Percentiles rank a stretch among this genome's conserved stretches.
phyloP scores from a whole-genome alignment of 2,329 filamentous ascomycete genomes.

The Fusarium anguioides region DNA sequence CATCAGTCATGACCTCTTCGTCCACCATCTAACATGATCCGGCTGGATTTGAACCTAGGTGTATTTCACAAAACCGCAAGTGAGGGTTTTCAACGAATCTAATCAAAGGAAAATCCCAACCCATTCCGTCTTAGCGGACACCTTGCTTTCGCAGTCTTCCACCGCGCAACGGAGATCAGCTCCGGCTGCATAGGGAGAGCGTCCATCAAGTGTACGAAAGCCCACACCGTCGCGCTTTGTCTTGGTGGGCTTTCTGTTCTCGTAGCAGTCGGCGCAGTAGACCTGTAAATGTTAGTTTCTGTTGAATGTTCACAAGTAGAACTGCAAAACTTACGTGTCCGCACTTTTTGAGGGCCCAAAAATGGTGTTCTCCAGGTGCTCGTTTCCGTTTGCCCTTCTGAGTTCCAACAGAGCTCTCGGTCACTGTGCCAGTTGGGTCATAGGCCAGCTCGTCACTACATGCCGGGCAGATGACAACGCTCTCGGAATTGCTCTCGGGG shows the following conservation, averaged over 20 bases:
- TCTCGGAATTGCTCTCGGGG: constrained; percentile 65
- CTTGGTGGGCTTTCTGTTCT: constrained; percentile 61
- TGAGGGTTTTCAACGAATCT: constrained; percentile 39
- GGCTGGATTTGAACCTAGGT: no score
- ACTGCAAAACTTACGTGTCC: constrained; percentile 77
- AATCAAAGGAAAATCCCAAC: constrained; percentile 69
- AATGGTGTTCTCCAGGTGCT: constrained; percentile 77
- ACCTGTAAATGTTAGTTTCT: constrained; percentile 57
- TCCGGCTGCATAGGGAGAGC: constrained; percentile 36
- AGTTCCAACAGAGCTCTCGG: constrained; percentile 29
- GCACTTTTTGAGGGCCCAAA: constrained; percentile 91
- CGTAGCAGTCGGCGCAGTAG: constrained; percentile 71
- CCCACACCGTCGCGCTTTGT: constrained; percentile 49
- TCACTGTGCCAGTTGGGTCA: constrained; percentile 62
- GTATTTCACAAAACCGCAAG: not conserved
- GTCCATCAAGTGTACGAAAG: constrained; percentile 52
- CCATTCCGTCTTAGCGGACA: constrained; percentile 67
- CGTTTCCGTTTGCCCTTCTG: constrained; percentile 56
- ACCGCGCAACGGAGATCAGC: constrained; percentile 65
- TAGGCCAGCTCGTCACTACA: constrained; percentile 87
- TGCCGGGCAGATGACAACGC: constrained; percentile 83
- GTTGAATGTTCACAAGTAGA: not conserved
- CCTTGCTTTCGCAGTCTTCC: constrained; percentile 65
- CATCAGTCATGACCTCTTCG: constrained; percentile 35
- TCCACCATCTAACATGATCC: not conserved